Conservation (phyloP, 176 grass and related monocot species). For the Typha latifolia region DNA sequence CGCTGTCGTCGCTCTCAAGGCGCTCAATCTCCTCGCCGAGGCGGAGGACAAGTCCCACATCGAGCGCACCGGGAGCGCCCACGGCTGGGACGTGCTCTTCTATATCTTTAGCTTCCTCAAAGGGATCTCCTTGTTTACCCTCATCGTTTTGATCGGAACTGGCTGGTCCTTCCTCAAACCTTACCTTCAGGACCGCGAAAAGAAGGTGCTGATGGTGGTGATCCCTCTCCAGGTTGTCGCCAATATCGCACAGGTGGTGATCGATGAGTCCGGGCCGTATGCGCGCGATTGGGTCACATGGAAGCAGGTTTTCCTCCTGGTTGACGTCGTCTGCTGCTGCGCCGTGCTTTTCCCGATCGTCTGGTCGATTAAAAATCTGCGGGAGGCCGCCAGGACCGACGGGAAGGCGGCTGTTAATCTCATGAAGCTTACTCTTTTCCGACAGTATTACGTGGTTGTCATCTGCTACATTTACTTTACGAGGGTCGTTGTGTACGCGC, state of each 20-base stretch:
- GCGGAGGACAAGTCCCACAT: constrained; percentile 92
- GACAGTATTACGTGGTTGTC: constrained; percentile 90
- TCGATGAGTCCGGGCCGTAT: constrained; percentile 84
- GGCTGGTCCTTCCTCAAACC: constrained; percentile 98
- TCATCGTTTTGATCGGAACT: constrained; percentile 93
- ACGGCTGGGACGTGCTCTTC: constrained; percentile 95
- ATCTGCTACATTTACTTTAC: constrained; percentile 99
- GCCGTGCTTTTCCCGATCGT: constrained; percentile 88
- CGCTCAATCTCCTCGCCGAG: constrained; percentile 71
- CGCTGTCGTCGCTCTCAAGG: constrained; percentile 80
- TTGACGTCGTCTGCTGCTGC: constrained; percentile 92
- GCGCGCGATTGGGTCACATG: constrained; percentile 78
- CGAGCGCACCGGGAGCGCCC: constrained; percentile 81
- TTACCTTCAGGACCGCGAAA: constrained; percentile 80
- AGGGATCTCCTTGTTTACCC: constrained; percentile 91
- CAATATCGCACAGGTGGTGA: constrained; percentile 87
- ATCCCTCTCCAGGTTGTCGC: constrained; percentile 92
- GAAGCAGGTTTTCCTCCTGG: constrained; percentile 87
- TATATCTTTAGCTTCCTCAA: constrained; percentile 98
- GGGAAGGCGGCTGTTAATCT: constrained; percentile 89
- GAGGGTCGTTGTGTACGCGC: constrained; percentile 69
- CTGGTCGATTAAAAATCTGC: constrained; percentile 96
- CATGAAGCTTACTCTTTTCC: constrained; percentile 94
- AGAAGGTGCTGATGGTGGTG: constrained; percentile 90
- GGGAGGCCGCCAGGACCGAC: constrained; percentile 78